These are phyloP conservation scores for Pythium aristosporum DNA, from an alignment of 352 stramenopile genomes.

Conservation along the genomic window DNA sequence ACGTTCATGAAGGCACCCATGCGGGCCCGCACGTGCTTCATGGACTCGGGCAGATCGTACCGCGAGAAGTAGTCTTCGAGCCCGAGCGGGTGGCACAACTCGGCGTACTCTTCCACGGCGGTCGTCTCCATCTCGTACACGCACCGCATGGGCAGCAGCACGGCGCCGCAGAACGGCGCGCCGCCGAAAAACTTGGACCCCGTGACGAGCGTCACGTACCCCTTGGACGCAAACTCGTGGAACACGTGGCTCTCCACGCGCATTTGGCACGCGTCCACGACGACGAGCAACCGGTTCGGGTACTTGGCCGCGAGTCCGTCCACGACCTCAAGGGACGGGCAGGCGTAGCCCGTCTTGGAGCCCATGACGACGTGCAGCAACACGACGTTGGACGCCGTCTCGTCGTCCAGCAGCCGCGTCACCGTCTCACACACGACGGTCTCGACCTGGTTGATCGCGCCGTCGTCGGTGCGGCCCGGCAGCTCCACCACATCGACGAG, in stretches of 20 bases:
- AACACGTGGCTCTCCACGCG: slow-evolving; percentile 62
- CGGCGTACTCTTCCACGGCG: slow-evolving; percentile 49
- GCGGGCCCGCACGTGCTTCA: slow-evolving; percentile 59
- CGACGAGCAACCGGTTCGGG: slow-evolving; percentile 71
- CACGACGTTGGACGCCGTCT: slow-evolving; percentile 55
- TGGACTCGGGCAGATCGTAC: slow-evolving; percentile 69
- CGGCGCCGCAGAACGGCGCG: slow-evolving; percentile 81
- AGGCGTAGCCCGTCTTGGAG: slow-evolving; percentile 84
- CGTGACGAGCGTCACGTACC: slow-evolving; percentile 78
- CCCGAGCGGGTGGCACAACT: slow-evolving; percentile 65
- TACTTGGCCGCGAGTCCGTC: slow-evolving; percentile 54
- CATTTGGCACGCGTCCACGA: slow-evolving; percentile 89
- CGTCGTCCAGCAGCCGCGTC: slow-evolving; percentile 39
- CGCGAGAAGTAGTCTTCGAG: slow-evolving; percentile 84
- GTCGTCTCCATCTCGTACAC: slow-evolving; percentile 80
- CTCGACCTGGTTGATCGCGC: slow-evolving; percentile 52
- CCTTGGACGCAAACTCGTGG: slow-evolving; percentile 55
- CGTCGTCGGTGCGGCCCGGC: slow-evolving; percentile 51
- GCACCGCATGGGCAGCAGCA: slow-evolving; percentile 76
- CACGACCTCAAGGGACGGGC: slow-evolving; percentile 66
- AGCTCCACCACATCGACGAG: slow-evolving; percentile 70
- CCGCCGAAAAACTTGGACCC: slow-evolving; percentile 89
- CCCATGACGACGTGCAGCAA: slow-evolving; percentile 85
- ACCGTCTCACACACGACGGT: slow-evolving; percentile 44
- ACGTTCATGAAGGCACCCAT: slow-evolving; percentile 72